A percentile compares a stretch with the other conserved stretches of the same genome.
These are phyloP conservation scores for Lachancea cidri DNA, from an alignment of 805 yeast genomes.

Conservation along the genomic window DNA sequence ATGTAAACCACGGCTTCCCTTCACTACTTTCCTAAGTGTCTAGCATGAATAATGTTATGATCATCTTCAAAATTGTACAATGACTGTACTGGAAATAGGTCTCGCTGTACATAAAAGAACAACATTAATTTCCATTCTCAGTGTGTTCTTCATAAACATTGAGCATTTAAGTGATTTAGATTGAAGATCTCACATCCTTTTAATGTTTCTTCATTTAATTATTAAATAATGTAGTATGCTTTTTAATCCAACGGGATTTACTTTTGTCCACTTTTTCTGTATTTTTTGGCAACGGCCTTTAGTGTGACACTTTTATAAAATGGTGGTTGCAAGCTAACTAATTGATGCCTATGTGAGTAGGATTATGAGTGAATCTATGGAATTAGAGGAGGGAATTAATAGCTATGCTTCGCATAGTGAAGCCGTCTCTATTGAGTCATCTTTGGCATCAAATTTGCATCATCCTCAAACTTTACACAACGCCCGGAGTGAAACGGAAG, in stretches of 20 bases:
- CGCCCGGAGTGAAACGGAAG: background rate
- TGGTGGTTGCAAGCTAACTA: background rate
- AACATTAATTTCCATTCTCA: no score
- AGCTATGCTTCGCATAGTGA: background rate
- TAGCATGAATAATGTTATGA: no score
- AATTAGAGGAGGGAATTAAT: background rate
- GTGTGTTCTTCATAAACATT: no score
- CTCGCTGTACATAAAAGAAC: no score
- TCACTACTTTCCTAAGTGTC: no score
- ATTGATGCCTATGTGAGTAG: background rate
- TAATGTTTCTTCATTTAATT: no score
- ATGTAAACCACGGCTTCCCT: no score
- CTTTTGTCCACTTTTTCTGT: background rate
- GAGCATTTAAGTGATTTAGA: no score
- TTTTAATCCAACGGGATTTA: background rate
- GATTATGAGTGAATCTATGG: background rate
- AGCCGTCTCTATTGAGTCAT: background rate
- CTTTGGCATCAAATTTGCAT: background rate
- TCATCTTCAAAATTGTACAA: no score
- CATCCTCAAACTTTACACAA: background rate
- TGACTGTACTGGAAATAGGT: no score
- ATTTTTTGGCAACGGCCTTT: background rate
- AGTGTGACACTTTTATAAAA: background rate
- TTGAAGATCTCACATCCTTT: no score
- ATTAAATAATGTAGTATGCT: no score